These are phyloP conservation scores for Stemphylium lycopersici DNA, from an alignment of 2,329 filamentous ascomycete species.

Conservation along the genomic window DNA sequence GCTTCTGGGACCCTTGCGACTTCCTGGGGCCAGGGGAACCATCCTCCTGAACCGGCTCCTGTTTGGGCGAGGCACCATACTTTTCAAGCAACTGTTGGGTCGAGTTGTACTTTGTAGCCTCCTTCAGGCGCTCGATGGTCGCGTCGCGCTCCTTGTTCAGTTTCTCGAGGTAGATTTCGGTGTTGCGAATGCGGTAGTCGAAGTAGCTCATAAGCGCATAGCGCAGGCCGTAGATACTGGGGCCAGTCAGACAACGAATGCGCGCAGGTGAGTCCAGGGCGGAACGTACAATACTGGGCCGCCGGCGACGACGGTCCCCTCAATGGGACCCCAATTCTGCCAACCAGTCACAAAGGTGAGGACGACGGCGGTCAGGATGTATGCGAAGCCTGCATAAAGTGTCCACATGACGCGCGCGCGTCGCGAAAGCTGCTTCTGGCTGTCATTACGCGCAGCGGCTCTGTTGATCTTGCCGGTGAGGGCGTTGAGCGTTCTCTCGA, in stretches of 20 bases:
- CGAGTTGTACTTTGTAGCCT: conserved; percentile 93
- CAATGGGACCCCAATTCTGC: conserved; percentile 74
- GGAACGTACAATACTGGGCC: conserved; percentile 74
- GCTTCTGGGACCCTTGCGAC: conserved; percentile 39
- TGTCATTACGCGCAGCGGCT: conserved; percentile 75
- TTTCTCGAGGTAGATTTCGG: conserved; percentile 72
- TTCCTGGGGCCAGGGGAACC: conserved; percentile 35
- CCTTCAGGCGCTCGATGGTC: conserved; percentile 93
- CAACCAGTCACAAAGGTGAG: conserved; percentile 84
- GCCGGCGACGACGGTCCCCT: conserved; percentile 79
- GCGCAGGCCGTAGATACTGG: conserved; percentile 80
- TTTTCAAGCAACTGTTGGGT: conserved; percentile 93
- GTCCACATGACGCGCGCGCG: conserved; percentile 86
- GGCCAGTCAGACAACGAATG: conserved; percentile 21
- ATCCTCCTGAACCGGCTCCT: conserved; percentile 47
- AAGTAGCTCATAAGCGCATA: conserved; percentile 72
- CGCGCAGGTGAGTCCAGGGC: too few species aligned
- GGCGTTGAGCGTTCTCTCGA: conserved; percentile 86
- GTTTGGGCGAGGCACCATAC: conserved; percentile 70
- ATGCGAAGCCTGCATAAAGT: conserved; percentile 87
- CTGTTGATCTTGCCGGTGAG: conserved; percentile 83
- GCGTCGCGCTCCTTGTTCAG: conserved; percentile 79
- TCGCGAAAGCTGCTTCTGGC: conserved; percentile 72
- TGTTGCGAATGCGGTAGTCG: conserved; percentile 76
- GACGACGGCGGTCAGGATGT: conserved; percentile 84